Conservation (phyloP, 2,329 filamentous ascomycete genomes). For the Curvularia spicifera region DNA sequence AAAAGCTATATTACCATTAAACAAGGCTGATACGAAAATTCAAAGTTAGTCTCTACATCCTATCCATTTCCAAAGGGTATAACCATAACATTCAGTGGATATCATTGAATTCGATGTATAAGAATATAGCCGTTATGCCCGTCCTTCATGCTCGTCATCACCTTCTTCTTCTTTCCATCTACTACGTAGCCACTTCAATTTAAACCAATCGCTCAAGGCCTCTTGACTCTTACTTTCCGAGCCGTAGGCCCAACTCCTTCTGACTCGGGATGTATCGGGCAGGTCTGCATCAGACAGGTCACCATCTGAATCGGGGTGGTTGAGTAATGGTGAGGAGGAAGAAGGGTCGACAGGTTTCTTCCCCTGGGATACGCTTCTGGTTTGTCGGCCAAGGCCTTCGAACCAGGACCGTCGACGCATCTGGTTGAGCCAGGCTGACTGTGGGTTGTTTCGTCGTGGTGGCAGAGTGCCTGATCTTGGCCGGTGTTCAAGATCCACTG, state of each 20-base stretch:
- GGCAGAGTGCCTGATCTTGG: constrained; percentile 46
- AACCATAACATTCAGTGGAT: neutral
- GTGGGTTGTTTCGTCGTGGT: constrained; percentile 35
- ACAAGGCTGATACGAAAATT: neutral
- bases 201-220: constrained; percentile 46
- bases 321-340: constrained; percentile 30
- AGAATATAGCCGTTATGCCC: constrained; percentile 21
- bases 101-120: neutral
- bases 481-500: constrained; percentile 39
- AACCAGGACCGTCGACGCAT: constrained; percentile 49
- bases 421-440: constrained; percentile 43
- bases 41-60: neutral
- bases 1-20: neutral
- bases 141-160: constrained; percentile 21
- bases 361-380: constrained; percentile 37
- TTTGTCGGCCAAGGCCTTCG: constrained; percentile 35
- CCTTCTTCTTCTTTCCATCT: constrained; percentile 32
- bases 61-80: neutral
- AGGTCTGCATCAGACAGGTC: constrained; percentile 40
- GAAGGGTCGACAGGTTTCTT: constrained; percentile 36
- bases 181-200: constrained; percentile 49
- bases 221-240: constrained; percentile 33
- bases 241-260: constrained; percentile 38
- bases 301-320: constrained; percentile 40
- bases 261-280: constrained; percentile 22